A percentile compares a stretch with the other conserved stretches of the same genome.
These are phyloP conservation scores for Termitomyces sp. DNA, from an alignment of 768 basidiomycete species.

Conservation along the genomic window DNA sequence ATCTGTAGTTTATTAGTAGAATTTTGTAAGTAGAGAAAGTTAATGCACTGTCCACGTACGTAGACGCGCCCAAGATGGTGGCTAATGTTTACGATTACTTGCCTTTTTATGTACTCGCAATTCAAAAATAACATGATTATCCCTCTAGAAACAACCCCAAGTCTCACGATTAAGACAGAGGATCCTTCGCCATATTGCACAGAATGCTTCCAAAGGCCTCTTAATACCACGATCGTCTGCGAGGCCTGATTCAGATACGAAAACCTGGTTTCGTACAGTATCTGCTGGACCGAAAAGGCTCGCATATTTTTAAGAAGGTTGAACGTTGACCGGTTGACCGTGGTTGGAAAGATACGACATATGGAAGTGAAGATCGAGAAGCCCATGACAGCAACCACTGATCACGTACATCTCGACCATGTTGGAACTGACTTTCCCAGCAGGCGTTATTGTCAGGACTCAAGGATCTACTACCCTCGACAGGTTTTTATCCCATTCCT, in stretches of 20 bases:
- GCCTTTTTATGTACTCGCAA: background rate
- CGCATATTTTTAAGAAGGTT: background rate
- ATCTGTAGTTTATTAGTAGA: background rate
- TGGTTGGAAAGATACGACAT: background rate
- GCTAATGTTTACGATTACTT: background rate
- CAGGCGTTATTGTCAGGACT: background rate
- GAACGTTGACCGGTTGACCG: background rate
- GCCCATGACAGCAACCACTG: background rate
- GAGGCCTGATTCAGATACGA: background rate
- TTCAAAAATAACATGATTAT: background rate
- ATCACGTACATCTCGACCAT: background rate
- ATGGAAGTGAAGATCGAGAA: background rate
- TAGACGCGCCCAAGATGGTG: background rate
- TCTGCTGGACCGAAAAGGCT: background rate
- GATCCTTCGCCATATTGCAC: background rate
- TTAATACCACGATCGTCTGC: background rate
- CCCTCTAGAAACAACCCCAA: background rate
- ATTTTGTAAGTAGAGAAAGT: background rate
- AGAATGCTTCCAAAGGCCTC: background rate
- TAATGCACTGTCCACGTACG: background rate
- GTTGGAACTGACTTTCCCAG: background rate
- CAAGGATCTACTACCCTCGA: background rate
- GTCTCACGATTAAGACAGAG: background rate
- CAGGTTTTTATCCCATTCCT: background rate
- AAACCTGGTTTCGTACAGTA: background rate